Conservation (phyloP, 768 basidiomycete genomes). For the Podaxis sp. region DNA sequence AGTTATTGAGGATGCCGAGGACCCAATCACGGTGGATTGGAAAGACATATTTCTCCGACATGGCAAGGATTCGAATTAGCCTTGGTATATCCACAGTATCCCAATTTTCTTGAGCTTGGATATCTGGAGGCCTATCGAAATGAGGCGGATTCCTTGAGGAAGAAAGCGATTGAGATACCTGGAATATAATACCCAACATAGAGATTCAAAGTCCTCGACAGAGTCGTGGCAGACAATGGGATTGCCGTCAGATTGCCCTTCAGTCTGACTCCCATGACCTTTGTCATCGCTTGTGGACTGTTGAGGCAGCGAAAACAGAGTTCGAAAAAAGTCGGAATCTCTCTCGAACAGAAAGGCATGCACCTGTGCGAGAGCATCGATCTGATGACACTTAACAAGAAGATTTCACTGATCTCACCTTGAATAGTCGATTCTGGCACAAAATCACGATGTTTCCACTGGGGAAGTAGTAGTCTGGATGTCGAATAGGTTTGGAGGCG, state of each 20-base stretch:
- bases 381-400: too few species aligned
- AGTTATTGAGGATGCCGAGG: not conserved
- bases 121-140: not conserved
- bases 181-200: constrained; percentile 5
- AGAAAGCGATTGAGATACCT: not conserved
- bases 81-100: not conserved
- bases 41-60: constrained; percentile 1
- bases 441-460: too few species aligned
- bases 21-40: not conserved
- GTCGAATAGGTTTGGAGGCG: too few species aligned
- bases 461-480: too few species aligned
- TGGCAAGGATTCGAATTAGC: not conserved
- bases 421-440: too few species aligned
- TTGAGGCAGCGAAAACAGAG: not conserved
- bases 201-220: not conserved
- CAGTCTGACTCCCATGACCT: not conserved
- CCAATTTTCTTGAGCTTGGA: not conserved
- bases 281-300: not conserved
- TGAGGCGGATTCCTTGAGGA: not conserved
- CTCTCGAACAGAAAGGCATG: not conserved
- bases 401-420: too few species aligned
- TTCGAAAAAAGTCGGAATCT: not conserved
- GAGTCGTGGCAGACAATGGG: not conserved
- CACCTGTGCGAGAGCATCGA: not conserved
- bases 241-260: not conserved